Conservation (phyloP, 2,329 filamentous ascomycete genomes). For the Fusarium kyushuense region DNA sequence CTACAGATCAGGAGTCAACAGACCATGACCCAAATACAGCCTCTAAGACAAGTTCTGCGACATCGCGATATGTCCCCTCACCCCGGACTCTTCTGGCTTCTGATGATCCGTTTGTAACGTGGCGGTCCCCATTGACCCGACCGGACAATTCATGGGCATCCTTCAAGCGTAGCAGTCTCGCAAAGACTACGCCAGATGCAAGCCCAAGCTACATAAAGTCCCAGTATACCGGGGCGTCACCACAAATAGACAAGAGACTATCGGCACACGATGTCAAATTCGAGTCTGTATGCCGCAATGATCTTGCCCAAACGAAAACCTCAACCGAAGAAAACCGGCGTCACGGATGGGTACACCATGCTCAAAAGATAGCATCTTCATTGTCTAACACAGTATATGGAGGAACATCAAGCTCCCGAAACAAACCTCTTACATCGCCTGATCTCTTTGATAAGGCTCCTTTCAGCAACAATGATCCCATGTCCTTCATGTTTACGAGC, state of each 20-base stretch:
- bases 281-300: not conserved
- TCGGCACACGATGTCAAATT: not conserved
- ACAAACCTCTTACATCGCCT: conserved; percentile 3
- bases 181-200: conserved; percentile 11
- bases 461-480: not conserved
- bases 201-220: conserved; percentile 38
- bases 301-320: not conserved
- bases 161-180: conserved; percentile 23
- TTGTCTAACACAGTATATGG: conserved; percentile 33
- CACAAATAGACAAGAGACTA: not conserved
- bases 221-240: conserved; percentile 23
- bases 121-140: conserved; percentile 24
- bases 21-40: not conserved
- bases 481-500: conserved; percentile 18
- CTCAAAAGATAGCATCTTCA: conserved; percentile 43
- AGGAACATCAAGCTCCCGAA: conserved; percentile 3
- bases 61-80: conserved; percentile 2
- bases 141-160: conserved; percentile 31
- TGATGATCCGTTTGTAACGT: conserved; percentile 26
- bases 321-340: not conserved
- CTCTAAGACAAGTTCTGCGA: not conserved
- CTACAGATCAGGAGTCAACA: not conserved
- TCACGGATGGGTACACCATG: conserved; percentile 40
- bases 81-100: conserved; percentile 12
- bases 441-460: not conserved